These are phyloP conservation scores for Pilatotrama ljubarskyi DNA, from an alignment of 768 basidiomycete species.

Conservation along the genomic window DNA sequence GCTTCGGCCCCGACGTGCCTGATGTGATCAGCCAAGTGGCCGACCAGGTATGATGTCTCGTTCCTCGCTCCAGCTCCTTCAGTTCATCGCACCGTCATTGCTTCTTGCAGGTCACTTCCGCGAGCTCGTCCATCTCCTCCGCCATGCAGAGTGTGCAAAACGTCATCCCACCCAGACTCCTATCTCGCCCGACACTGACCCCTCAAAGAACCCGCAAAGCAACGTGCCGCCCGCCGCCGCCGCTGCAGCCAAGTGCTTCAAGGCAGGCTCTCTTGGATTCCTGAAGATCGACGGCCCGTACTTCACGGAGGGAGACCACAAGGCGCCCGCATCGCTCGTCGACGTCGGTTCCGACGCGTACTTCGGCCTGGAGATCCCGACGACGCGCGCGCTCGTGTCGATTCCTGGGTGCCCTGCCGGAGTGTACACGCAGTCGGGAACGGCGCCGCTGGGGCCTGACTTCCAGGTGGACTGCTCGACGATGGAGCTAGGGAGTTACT, in stretches of 20 bases:
- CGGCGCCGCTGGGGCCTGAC: neutral
- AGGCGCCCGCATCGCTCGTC: slow-evolving; percentile 1
- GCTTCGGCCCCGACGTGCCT: neutral
- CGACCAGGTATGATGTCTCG: neutral
- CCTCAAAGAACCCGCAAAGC: neutral
- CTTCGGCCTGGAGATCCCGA: slow-evolving; percentile 7
- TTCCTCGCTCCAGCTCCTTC: too few species aligned
- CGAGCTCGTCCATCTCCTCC: neutral
- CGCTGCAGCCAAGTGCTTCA: slow-evolving; percentile 8
- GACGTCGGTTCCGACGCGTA: slow-evolving; percentile 9
- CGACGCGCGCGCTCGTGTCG: neutral
- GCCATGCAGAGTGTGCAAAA: neutral
- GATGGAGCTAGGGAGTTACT: slow-evolving; percentile 11
- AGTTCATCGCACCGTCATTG: too few species aligned
- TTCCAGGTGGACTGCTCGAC: slow-evolving; percentile 13
- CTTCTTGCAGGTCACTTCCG: slow-evolving; percentile 1
- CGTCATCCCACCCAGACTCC: neutral
- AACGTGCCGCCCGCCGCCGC: neutral
- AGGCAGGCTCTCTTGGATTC: slow-evolving; percentile 7
- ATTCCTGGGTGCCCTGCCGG: neutral
- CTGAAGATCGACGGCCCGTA: slow-evolving; percentile 3
- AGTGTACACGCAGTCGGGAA: slow-evolving; percentile 2
- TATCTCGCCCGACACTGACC: neutral
- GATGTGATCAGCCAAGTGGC: neutral
- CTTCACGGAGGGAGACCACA: neutral